Conservation (phyloP, 2,329 filamentous ascomycete species). For the Mycogone perniciosa region DNA sequence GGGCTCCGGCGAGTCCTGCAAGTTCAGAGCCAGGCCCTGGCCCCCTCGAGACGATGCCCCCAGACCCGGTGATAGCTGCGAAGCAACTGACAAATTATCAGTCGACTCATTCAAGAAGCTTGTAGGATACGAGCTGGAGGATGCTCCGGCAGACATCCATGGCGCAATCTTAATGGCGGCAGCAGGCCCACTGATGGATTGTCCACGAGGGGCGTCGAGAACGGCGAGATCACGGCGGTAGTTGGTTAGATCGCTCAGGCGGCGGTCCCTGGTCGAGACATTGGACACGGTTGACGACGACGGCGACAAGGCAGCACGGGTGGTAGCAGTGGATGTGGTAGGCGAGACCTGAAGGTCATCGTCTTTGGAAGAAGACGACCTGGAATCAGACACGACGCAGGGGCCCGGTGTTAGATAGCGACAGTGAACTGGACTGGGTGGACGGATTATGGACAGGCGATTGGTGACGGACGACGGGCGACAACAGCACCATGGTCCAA, state of each 20-base stretch:
- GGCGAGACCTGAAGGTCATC: conserved; percentile 44
- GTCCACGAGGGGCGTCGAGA: conserved; percentile 56
- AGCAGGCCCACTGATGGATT: conserved; percentile 48
- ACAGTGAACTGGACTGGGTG: conserved; percentile 2
- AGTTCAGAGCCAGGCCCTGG: conserved; percentile 25
- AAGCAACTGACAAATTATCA: conserved; percentile 56
- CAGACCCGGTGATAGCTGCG: conserved; percentile 66
- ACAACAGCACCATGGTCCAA: conserved; percentile 9
- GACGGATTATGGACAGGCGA: not conserved
- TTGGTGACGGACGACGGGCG: conserved; percentile 15
- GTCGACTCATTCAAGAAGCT: conserved; percentile 72
- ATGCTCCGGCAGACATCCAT: conserved; percentile 47
- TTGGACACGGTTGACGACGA: conserved; percentile 34
- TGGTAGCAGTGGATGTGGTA: conserved; percentile 37
- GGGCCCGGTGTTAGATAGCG: conserved; percentile 8
- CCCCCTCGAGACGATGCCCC: conserved; percentile 31
- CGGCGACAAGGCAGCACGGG: conserved; percentile 42
- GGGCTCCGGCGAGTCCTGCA: conserved; percentile 54
- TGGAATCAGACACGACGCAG: conserved; percentile 3
- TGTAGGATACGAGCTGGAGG: conserved; percentile 36
- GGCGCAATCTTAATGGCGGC: conserved; percentile 51
- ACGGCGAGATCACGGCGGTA: conserved; percentile 67
- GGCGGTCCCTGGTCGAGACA: conserved; percentile 45
- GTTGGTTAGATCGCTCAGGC: conserved; percentile 57
- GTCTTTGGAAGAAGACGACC: conserved; percentile 25